Base-by-base conservation (phyloP, 306 rosid genomes). In the Hippophae rhamnoides region DNA sequence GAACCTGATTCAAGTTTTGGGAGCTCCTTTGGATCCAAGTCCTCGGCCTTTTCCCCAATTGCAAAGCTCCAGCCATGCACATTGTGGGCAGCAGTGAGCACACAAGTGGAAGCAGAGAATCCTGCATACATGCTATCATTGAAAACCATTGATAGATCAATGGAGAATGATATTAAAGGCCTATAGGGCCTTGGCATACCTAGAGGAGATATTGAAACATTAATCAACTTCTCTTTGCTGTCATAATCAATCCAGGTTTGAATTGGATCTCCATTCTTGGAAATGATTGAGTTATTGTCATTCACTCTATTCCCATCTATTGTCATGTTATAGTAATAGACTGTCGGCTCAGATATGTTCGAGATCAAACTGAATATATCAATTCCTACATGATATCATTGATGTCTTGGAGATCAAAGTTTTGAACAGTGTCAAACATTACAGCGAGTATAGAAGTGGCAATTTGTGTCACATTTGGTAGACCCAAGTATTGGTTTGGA, bases 71-170 rank as follows among this genome's bases (percentile, higher is more conserved):
- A 74, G 5, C 75, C 72, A 47, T 71, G 60, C 10, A 64, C 23
- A 61, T 52, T 63, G 44, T 74, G 60, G 26, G 69, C 57, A 23
- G 80, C 68, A 27, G 47, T 47, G 26, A 70, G 41, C 54, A 73
- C 38, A 27, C 74, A 79, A 7, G 63, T 64, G 44, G 77, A 71
- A 7, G 80, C 68, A 38, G 80, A 71, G 61, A 74, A 78, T 8
- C 74, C 77, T 6, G 62, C 46, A 40, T 68, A 71, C 77, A 67
- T 71, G 58, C 46, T 47, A 14, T 64, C 58, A 47, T 67, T 44
- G n/a, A 71, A 13, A 31, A 71, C 58, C 65, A 14, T 45, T 0
- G 75, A 57, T 25, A 71, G 67, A 59, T 74, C 75, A n/a, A 43
- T 26, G 2, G 41, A 66, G 31, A 50, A 74, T 5, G 70, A 67